These are phyloP conservation scores for Russula compacta DNA, from an alignment of 768 basidiomycete genomes.

Conservation along the genomic window DNA sequence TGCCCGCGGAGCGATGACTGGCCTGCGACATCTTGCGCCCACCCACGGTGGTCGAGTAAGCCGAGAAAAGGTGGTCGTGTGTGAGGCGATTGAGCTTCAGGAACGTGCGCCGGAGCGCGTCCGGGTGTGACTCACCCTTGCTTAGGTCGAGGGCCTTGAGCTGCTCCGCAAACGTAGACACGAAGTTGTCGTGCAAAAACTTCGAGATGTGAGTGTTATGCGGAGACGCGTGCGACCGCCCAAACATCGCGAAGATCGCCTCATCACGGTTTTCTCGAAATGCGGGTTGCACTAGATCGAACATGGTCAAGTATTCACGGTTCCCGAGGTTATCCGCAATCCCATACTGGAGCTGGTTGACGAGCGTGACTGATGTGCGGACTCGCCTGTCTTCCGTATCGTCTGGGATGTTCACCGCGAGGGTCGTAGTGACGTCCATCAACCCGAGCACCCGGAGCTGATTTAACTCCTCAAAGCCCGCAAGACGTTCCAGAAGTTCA, in stretches of 20 bases:
- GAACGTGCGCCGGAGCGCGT: slow-evolving; percentile 84
- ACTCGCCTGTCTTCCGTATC: slow-evolving; percentile 86
- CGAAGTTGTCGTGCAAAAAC: slow-evolving; percentile 76
- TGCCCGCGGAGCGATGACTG: slow-evolving; percentile 24
- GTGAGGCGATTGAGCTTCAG: slow-evolving; percentile 75
- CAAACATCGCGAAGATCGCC: slow-evolving; percentile 95
- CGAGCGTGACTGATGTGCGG: slow-evolving; percentile 80
- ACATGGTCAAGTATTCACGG: slow-evolving; percentile 73
- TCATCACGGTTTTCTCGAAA: slow-evolving; percentile 71
- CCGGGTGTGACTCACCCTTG: slow-evolving; percentile 46
- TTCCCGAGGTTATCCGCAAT: slow-evolving; percentile 88
- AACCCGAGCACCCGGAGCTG: slow-evolving; percentile 87
- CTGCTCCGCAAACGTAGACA: slow-evolving; percentile 50
- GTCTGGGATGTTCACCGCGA: slow-evolving; percentile 55
- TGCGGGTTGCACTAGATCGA: slow-evolving; percentile 85
- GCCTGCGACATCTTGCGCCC: slow-evolving; percentile 67
- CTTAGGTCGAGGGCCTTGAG: slow-evolving; percentile 37
- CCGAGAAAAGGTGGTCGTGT: slow-evolving; percentile 54
- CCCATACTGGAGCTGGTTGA: slow-evolving; percentile 91
- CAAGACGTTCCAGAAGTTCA: slow-evolving; percentile 32
- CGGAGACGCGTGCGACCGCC: slow-evolving; percentile 51
- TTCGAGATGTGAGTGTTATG: slow-evolving; percentile 67
- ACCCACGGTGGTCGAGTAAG: slow-evolving; percentile 24
- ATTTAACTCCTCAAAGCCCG: slow-evolving; percentile 81
- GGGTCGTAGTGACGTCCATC: slow-evolving; percentile 84